Evolutionary conservation across 2,329 filamentous ascomycete genomes (phyloP).

Genomic region (Colletotrichum endophyticum): DNA sequence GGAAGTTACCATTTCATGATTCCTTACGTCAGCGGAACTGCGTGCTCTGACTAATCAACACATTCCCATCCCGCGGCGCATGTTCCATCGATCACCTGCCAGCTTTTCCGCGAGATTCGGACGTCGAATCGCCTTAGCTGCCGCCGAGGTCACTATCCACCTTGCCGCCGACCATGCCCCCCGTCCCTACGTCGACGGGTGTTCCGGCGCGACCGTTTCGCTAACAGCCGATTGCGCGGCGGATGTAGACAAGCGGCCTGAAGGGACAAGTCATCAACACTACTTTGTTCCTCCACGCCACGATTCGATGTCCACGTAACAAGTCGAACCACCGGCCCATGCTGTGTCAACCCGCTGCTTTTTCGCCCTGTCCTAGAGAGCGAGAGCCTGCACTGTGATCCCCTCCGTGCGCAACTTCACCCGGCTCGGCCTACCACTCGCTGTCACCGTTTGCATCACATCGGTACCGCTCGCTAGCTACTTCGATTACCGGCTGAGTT

Average conservation of each 20-base stretch:
- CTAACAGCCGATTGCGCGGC: not conserved
- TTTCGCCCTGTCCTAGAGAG: not conserved
- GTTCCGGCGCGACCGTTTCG: not conserved
- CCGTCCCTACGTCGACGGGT: not conserved
- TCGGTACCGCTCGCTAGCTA: not conserved
- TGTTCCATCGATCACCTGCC: not conserved
- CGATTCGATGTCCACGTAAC: not conserved
- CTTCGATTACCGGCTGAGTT: not conserved
- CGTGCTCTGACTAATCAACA: no score
- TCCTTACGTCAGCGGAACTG: no score
- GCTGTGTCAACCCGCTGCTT: not conserved
- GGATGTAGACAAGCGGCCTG: not conserved
- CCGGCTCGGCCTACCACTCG: not conserved
- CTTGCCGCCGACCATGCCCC: not conserved
- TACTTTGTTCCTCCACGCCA: not conserved
- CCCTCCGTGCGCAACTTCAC: not conserved
- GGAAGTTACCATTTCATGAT: no score
- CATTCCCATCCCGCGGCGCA: no score
- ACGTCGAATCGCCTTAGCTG: not conserved
- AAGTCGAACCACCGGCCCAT: not conserved
- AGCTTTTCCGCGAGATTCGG: not conserved
- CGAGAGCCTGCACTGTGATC: not conserved
- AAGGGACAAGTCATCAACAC: not conserved
- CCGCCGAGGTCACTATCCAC: not conserved
- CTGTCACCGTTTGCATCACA: not conserved